A percentile compares a stretch with the other conserved stretches of the same genome.
Conservation (phyloP, 108 stramenopile species). For the Pelagomonas calceolata region DNA sequence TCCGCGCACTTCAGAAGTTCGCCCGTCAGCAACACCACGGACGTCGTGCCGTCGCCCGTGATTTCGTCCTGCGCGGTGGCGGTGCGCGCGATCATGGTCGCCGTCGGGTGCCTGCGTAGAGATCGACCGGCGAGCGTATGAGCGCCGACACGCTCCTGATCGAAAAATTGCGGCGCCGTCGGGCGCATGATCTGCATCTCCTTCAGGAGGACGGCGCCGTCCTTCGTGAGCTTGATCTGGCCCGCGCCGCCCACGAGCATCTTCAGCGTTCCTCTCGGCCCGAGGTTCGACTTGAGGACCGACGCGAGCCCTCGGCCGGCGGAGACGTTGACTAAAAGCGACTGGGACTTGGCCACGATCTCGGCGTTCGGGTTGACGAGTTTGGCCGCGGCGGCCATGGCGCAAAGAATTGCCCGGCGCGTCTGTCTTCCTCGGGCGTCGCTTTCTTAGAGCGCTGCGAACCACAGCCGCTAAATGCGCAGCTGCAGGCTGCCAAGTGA, state of each 20-base stretch:
- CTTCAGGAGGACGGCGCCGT: constrained; percentile 91
- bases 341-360: constrained; percentile 56
- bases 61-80: constrained; percentile 91
- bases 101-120: constrained; percentile 30
- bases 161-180: too few species aligned
- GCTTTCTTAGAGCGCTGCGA: too few species aligned
- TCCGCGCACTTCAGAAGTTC: constrained; percentile 92
- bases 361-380: too few species aligned
- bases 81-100: constrained; percentile 90
- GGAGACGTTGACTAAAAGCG: constrained; percentile 85
- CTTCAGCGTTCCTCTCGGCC: constrained; percentile 94
- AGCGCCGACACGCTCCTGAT: too few species aligned
- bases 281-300: constrained; percentile 83
- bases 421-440: too few species aligned
- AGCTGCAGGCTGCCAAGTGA: too few species aligned
- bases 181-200: constrained; percentile 99
- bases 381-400: too few species aligned
- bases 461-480: too few species aligned
- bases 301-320: constrained; percentile 82
- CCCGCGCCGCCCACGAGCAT: constrained; percentile 98
- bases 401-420: too few species aligned
- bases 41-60: constrained; percentile 94
- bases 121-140: too few species aligned
- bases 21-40: constrained; percentile 85
- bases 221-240: constrained; percentile 98